Conservation (phyloP, 805 yeast genomes). For the Ogataea pilisensis region DNA sequence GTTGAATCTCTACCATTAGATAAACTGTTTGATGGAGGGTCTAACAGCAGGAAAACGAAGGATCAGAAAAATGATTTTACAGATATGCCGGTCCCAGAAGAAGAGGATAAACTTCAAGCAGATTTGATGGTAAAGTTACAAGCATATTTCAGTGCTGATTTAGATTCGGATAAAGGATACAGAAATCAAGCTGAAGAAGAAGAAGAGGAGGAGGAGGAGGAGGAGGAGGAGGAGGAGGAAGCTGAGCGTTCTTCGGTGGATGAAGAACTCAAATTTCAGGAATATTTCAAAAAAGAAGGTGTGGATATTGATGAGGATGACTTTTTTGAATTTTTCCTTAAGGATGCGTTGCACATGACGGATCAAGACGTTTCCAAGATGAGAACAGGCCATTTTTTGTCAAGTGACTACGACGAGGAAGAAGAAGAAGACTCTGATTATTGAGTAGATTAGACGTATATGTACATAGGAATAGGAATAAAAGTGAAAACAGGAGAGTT, state of each 20-base stretch:
- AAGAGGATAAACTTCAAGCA: slow-evolving; percentile 12
- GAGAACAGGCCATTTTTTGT: slow-evolving; percentile 9
- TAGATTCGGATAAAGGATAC: not conserved
- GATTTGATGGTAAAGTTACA: slow-evolving; percentile 24
- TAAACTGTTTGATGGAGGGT: not conserved
- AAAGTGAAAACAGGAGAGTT: too few relatives aligned
- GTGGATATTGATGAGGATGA: slow-evolving; percentile 61
- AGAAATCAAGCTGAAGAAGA: slow-evolving; percentile 18
- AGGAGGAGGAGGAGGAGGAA: slow-evolving; percentile 12
- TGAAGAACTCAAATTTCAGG: not conserved
- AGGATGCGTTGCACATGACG: too few relatives aligned
- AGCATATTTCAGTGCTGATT: slow-evolving; percentile 19
- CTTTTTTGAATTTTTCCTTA: slow-evolving; percentile 59
- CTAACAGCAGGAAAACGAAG: slow-evolving; percentile 16
- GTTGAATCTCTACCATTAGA: slow-evolving; percentile 4
- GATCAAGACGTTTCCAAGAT: slow-evolving; percentile 51
- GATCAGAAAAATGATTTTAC: slow-evolving; percentile 1
- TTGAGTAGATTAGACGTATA: too few relatives aligned
- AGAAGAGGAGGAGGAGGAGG: slow-evolving; percentile 22
- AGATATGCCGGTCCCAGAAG: not conserved
- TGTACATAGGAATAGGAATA: too few relatives aligned
- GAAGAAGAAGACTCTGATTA: too few relatives aligned
- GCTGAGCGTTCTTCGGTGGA: slow-evolving; percentile 1
- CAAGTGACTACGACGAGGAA: too few relatives aligned
- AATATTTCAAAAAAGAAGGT: slow-evolving; percentile 30